A percentile compares a stretch with the other conserved stretches of the same genome.
Conservation (phyloP, 129 eudicot genomes). For the Solidago caesia region DNA sequence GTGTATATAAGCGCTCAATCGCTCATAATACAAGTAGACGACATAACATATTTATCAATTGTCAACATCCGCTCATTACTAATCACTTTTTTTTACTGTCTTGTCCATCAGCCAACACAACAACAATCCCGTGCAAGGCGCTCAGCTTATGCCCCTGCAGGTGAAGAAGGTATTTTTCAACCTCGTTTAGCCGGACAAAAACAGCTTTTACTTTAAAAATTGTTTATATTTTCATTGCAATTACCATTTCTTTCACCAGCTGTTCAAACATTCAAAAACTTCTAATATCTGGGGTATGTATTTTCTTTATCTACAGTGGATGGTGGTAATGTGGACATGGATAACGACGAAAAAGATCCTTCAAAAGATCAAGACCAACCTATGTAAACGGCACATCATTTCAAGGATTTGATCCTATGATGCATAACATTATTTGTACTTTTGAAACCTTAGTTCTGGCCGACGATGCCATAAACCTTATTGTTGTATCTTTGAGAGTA, state of each 20-base stretch:
- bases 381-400: constrained; percentile 15
- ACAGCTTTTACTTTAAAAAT: neutral
- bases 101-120: constrained; percentile 64
- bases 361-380: constrained; percentile 30
- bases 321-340: constrained; percentile 34
- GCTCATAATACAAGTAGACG: neutral
- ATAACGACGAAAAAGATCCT: constrained; percentile 24
- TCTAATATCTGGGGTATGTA: neutral
- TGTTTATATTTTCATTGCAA: neutral
- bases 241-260: neutral
- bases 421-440: constrained; percentile 27
- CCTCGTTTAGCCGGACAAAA: neutral
- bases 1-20: neutral
- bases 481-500: constrained; percentile 31
- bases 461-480: constrained; percentile 22
- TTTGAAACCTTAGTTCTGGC: constrained; percentile 18
- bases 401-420: constrained; percentile 12
- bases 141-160: constrained; percentile 69
- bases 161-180: constrained; percentile 57
- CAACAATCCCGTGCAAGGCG: constrained; percentile 73
- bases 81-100: neutral
- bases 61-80: neutral
- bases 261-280: neutral
- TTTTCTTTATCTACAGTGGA: constrained; percentile 30
- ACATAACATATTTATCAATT: neutral